phyloP scores from a whole-genome alignment of 1,284 basidiomycete species.

The Meira miltonrushii region DNA sequence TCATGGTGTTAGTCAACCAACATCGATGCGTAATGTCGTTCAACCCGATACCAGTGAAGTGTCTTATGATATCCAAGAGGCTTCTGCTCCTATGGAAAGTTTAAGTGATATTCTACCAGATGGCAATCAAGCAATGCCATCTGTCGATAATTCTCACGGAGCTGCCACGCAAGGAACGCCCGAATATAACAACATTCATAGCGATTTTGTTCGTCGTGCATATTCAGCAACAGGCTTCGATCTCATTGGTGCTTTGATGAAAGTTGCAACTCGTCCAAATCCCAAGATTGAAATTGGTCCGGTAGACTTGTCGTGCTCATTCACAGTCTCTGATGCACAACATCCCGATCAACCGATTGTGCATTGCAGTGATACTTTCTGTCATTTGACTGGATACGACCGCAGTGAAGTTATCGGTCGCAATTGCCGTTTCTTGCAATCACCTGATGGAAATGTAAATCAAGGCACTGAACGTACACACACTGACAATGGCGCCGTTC shows the following conservation, averaged over 20 bases:
- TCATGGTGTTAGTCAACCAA: constrained; percentile 16
- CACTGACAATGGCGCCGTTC: constrained; percentile 67
- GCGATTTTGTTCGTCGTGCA: background rate
- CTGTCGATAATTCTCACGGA: background rate
- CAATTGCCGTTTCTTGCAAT: constrained; percentile 60
- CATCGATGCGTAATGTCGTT: background rate
- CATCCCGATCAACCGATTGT: constrained; percentile 77
- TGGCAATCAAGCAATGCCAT: background rate
- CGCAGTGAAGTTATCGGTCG: constrained; percentile 56
- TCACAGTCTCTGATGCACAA: constrained; percentile 77
- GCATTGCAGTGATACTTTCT: constrained; percentile 77
- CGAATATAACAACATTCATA: constrained; percentile 13
- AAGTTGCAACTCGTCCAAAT: constrained; percentile 69
- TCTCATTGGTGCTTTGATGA: constrained; percentile 71
- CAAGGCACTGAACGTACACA: constrained; percentile 66
- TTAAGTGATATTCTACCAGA: background rate
- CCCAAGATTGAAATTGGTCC: constrained; percentile 77
- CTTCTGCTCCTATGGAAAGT: background rate
- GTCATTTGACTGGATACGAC: constrained; percentile 73
- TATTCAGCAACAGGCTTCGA: constrained; percentile 90
- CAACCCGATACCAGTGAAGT: too few relatives aligned
- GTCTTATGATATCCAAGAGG: background rate
- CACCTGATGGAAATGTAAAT: constrained; percentile 64
- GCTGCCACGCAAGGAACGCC: too few relatives aligned
- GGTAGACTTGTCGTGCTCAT: constrained; percentile 83